Evolutionary conservation across 2,329 filamentous ascomycete genomes (phyloP), one percentile per base, ranked within the genome.

Genomic region (Moelleriella libera): DNA sequence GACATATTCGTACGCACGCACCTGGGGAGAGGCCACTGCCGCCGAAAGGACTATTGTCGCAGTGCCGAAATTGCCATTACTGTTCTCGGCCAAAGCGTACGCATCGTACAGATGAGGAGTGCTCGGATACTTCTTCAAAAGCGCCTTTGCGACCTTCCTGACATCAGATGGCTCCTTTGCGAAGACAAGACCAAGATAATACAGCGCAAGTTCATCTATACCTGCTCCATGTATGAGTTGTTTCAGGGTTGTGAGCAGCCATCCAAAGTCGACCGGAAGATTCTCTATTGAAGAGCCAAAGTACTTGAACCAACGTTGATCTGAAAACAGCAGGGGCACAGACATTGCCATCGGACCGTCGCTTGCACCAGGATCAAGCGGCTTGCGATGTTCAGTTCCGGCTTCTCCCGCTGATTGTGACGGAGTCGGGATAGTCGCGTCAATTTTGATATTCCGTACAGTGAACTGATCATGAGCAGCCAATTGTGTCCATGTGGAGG

Each of bases 71-170:
- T 83, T 81, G 0, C 72, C 76, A 31, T 72, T 73, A 1, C 69
- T 67, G 53, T 66, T 71, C 61, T 94, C 86, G 4, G 88, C 77
- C 11, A 87, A 64, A 0, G 83, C 86, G 57, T 90, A 94, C 0
- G 81, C 78, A 54, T 88, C 84, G 63, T 94, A 96, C 0, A 96
- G 68, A 11, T 71, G 68, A 3, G 85, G 60, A 54, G 79, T 83
- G 1, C 76, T 70, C 0, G 80, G 70, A 48, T 78, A 75, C 44
- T 71, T 72, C 58, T 85, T 90, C n/a, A 96, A 63, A 0, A 94
- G 67, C 6, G 65, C 64, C 56, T 87, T 94, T 0, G 87, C 85
- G 6, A 74, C 69, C 58, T 87, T 94, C 53, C 77, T 82, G 30
- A 80, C 76, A 2, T 65, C 68, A 1, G 62, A 57, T 0, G 74